Conservation (phyloP, 73 alveolate species). For the Effrenium voratum region DNA sequence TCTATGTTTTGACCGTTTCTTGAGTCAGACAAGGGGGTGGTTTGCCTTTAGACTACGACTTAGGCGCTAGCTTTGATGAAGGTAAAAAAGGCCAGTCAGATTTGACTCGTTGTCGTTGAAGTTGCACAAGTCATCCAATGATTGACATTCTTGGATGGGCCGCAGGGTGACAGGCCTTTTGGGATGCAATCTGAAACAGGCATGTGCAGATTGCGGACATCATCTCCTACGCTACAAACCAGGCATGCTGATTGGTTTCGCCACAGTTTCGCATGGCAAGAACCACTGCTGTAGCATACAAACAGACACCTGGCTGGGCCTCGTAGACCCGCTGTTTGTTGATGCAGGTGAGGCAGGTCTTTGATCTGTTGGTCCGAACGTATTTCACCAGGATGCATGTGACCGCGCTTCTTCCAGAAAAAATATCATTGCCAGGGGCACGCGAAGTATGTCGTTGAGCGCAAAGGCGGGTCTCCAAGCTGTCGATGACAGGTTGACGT, state of each 20-base stretch:
- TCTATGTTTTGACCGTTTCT: too few species aligned
- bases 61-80: too few species aligned
- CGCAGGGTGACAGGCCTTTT: too few species aligned
- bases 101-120: too few species aligned
- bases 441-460: slow-evolving; percentile 71
- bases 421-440: slow-evolving; percentile 24
- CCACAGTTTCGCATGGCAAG: not conserved
- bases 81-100: too few species aligned
- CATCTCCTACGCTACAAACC: slow-evolving; percentile 74
- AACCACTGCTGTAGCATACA: not conserved
- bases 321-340: too few species aligned
- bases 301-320: too few species aligned
- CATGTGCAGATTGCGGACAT: slow-evolving; percentile 90
- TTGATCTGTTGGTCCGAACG: not conserved
- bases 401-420: not conserved
- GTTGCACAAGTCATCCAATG: too few species aligned
- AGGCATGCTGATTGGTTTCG: not conserved
- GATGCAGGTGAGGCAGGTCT: not conserved
- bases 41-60: too few species aligned
- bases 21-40: too few species aligned
- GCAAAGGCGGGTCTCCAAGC: not conserved
- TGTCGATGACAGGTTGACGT: not conserved
- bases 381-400: not conserved
- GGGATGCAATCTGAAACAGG: too few species aligned
- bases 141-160: too few species aligned